These are phyloP conservation scores for Tetraselmis chui DNA, from an alignment of 139 green algal species.

Conservation along the genomic window DNA sequence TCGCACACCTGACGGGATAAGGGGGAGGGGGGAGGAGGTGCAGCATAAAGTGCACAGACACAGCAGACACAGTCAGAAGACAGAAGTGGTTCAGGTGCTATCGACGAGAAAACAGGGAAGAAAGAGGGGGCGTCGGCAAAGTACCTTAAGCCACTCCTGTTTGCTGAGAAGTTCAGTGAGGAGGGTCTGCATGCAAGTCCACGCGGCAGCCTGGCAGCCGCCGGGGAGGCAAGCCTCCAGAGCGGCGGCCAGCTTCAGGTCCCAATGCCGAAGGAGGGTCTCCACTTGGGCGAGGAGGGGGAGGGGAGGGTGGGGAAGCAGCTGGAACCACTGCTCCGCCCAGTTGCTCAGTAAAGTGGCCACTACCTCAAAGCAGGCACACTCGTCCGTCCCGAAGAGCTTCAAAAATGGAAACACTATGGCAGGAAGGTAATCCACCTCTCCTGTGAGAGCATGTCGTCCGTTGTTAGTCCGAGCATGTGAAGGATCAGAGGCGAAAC, in stretches of 20 bases:
- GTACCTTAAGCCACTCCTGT: not conserved
- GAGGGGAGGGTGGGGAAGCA: not conserved
- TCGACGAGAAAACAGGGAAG: too few species aligned
- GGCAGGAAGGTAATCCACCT: not conserved
- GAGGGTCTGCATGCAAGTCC: not conserved
- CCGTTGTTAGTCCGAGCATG: too few species aligned
- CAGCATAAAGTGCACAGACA: too few species aligned
- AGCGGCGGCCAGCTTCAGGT: not conserved
- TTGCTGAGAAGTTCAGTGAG: not conserved
- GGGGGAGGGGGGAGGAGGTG: too few species aligned
- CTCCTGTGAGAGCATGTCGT: too few species aligned
- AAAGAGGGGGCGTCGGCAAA: too few species aligned
- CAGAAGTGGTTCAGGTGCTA: too few species aligned
- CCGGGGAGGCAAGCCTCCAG: not conserved
- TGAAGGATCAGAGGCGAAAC: too few species aligned
- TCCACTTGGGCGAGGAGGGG: not conserved
- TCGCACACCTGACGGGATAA: not conserved
- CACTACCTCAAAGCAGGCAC: not conserved
- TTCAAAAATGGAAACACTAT: not conserved
- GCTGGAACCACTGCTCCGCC: not conserved
- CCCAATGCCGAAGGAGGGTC: not conserved
- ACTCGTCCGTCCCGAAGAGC: not conserved
- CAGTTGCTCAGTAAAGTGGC: not conserved
- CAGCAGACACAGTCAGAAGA: too few species aligned
- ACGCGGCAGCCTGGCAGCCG: not conserved